These are phyloP conservation scores for Diaporthe nobilis DNA, from an alignment of 2,329 filamentous ascomycete species.

Conservation along the genomic window DNA sequence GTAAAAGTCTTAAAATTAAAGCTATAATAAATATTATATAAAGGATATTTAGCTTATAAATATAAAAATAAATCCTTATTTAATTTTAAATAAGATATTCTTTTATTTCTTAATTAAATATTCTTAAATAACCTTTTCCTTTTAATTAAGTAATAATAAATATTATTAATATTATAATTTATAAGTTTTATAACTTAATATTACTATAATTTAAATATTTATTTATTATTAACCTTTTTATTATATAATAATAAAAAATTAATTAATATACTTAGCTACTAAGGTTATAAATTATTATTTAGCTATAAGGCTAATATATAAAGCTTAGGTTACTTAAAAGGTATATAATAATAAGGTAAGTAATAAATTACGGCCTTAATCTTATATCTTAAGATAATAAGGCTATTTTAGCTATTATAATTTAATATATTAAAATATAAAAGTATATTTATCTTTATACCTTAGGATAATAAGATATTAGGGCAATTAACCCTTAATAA, in stretches of 20 bases:
- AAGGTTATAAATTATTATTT: background rate
- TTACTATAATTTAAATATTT: background rate
- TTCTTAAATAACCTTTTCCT: no score
- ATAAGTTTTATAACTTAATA: background rate
- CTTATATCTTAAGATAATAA: background rate
- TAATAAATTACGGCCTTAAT: background rate
- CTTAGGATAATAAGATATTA: background rate
- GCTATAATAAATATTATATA: background rate
- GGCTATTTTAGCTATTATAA: background rate
- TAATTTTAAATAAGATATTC: background rate
- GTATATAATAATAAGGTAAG: background rate
- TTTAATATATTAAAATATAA: background rate
- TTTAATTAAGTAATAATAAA: background rate
- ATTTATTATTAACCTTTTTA: background rate
- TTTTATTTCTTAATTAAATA: background rate
- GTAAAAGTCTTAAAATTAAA: background rate
- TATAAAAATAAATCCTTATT: background rate
- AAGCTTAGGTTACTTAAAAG: no score
- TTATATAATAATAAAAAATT: background rate
- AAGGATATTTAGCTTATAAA: background rate
- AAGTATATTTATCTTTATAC: background rate
- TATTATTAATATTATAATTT: background rate
- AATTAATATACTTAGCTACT: background rate
- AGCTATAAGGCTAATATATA: no score
- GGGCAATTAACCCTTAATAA: background rate